These are phyloP conservation scores for Sphaerulina populicola DNA, from an alignment of 2,329 filamentous ascomycete genomes.

Conservation along the genomic window DNA sequence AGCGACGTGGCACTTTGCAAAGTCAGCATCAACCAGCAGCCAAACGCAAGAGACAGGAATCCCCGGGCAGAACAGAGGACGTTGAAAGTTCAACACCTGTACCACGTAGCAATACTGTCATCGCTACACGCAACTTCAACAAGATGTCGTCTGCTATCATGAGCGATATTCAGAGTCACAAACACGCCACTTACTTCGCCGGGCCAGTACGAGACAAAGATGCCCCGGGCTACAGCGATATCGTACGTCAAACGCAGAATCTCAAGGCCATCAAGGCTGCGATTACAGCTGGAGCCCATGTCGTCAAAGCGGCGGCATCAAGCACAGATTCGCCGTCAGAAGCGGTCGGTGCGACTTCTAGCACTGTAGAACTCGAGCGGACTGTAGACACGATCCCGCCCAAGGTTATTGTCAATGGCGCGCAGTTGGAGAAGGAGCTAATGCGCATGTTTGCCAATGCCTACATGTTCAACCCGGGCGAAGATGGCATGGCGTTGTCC, in stretches of 20 bases:
- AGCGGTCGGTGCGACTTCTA: constrained; percentile 38
- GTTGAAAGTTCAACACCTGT: constrained; percentile 18
- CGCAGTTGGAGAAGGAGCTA: constrained; percentile 84
- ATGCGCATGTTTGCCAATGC: constrained; percentile 97
- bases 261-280: constrained; percentile 45
- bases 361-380: constrained; percentile 54
- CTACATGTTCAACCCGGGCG: constrained; percentile 95
- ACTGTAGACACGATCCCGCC: constrained; percentile 74
- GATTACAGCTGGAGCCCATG: constrained; percentile 45
- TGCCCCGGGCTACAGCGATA: constrained; percentile 45
- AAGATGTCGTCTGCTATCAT: constrained; percentile 43
- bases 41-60: constrained; percentile 39
- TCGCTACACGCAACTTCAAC: constrained; percentile 43
- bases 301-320: constrained; percentile 47
- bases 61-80: constrained; percentile 18
- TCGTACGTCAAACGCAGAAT: constrained; percentile 46
- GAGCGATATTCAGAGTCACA: constrained; percentile 46
- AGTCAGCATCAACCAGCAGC: constrained; percentile 24
- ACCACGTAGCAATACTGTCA: constrained; percentile 31
- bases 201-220: constrained; percentile 44
- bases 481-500: constrained; percentile 80
- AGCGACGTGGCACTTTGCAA: constrained; percentile 32
- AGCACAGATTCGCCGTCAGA: constrained; percentile 49
- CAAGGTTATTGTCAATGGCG: constrained; percentile 82
- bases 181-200: constrained; percentile 46